Evolutionary conservation across 768 basidiomycete genomes (phyloP).

Genomic region (Serendipita sp.): DNA sequence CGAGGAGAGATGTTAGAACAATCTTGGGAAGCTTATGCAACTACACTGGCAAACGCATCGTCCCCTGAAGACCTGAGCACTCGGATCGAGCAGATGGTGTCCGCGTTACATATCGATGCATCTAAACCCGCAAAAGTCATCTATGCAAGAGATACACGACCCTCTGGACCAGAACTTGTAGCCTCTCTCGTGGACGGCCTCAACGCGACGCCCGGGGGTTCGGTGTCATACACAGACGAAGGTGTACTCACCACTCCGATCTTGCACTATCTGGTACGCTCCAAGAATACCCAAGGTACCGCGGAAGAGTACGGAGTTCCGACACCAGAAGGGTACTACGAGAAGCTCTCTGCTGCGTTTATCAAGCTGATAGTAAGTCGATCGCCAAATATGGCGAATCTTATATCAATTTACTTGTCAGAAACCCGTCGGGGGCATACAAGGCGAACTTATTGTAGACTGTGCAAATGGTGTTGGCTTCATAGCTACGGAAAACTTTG

Average conservation of each 20-base stretch:
- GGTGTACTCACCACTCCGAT: conserved; percentile 88
- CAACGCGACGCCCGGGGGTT: conserved; percentile 37
- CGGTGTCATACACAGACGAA: conserved; percentile 34
- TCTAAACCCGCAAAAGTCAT: conserved; percentile 65
- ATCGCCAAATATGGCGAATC: neutral
- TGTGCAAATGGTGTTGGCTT: conserved; percentile 98
- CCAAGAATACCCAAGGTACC: conserved; percentile 73
- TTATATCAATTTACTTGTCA: neutral
- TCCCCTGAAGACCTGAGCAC: conserved; percentile 57
- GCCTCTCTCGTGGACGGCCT: conserved; percentile 71
- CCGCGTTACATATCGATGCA: conserved; percentile 55
- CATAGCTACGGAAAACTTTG: conserved; percentile 44
- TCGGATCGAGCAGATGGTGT: conserved; percentile 45
- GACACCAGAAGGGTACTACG: conserved; percentile 66
- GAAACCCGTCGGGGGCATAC: neutral
- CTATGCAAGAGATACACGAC: conserved; percentile 86
- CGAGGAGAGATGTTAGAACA: conserved; percentile 93
- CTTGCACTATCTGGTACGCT: conserved; percentile 83
- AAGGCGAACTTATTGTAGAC: conserved; percentile 50
- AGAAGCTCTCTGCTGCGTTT: conserved; percentile 68
- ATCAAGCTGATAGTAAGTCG: conserved; percentile 67
- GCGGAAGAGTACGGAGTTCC: conserved; percentile 66
- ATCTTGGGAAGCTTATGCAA: conserved; percentile 83
- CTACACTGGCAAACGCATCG: conserved; percentile 66
- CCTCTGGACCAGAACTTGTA: conserved; percentile 63